Conservation (phyloP, 306 rosid species). For the Dryas octopetala region DNA sequence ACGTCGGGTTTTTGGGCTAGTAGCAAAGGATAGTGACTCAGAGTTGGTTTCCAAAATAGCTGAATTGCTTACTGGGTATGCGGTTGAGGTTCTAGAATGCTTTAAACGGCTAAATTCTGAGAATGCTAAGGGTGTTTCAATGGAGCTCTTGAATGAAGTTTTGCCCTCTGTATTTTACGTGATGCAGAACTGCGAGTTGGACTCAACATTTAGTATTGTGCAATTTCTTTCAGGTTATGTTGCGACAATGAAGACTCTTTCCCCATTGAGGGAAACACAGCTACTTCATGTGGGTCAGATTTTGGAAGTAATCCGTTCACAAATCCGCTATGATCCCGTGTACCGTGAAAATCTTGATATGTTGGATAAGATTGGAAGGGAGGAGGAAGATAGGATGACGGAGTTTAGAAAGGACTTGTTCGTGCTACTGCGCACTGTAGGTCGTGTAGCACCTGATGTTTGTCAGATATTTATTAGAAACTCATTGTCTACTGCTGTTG, state of each 20-base stretch:
- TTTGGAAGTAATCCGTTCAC: conserved; percentile 75
- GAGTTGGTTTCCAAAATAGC: conserved; percentile 69
- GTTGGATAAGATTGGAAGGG: conserved; percentile 84
- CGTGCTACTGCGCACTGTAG: conserved; percentile 58
- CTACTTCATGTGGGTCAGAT: conserved; percentile 77
- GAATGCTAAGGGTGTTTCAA: conserved; percentile 62
- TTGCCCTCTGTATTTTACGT: conserved; percentile 79
- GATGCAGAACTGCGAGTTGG: conserved; percentile 79
- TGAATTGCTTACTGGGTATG: conserved; percentile 80
- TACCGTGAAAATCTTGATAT: conserved; percentile 69
- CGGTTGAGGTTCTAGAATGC: conserved; percentile 82
- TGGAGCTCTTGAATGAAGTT: conserved; percentile 76
- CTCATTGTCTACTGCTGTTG: conserved; percentile 62
- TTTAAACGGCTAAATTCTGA: conserved; percentile 75
- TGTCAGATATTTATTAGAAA: conserved; percentile 72
- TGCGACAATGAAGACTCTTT: conserved; percentile 64
- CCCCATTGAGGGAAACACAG: conserved; percentile 69
- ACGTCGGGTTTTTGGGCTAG: conserved; percentile 63
- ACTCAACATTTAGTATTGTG: conserved; percentile 70
- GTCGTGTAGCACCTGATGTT: conserved; percentile 71
- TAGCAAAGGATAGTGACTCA: conserved; percentile 54
- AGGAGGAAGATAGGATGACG: conserved; percentile 88
- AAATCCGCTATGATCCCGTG: conserved; percentile 65
- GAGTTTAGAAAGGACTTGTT: conserved; percentile 90
- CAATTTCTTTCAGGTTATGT: conserved; percentile 85